Evolutionary conservation across 108 stramenopile species (phyloP).

Genomic region (Seminavis robusta): DNA sequence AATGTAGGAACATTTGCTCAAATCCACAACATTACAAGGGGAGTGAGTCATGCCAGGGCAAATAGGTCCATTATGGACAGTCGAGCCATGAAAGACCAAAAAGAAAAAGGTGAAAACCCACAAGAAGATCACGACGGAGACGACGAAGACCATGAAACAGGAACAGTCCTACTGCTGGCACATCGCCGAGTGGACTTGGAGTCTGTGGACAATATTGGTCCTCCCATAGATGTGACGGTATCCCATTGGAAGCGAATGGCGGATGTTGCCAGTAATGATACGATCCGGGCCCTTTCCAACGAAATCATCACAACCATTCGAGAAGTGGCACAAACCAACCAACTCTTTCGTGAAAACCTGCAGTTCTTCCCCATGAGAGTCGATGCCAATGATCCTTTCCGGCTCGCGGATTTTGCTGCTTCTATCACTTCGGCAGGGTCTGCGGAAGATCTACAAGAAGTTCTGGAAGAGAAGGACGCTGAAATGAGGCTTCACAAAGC

Average conservation of each 20-base stretch:
- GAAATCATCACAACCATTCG: slow-evolving; percentile 93
- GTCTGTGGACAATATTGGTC: slow-evolving; percentile 79
- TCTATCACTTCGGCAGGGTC: slow-evolving; percentile 79
- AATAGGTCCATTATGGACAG: too few relatives aligned
- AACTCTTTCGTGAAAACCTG: slow-evolving; percentile 92
- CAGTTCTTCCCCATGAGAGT: slow-evolving; percentile 81
- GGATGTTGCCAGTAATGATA: slow-evolving; percentile 48
- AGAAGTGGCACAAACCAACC: slow-evolving; percentile 91
- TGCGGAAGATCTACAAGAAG: slow-evolving; percentile 86
- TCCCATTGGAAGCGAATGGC: slow-evolving; percentile 85
- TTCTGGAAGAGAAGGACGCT: slow-evolving; percentile 88
- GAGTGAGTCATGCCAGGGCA: slow-evolving; percentile 16
- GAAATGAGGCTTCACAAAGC: slow-evolving; percentile 89
- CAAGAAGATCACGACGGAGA: slow-evolving; percentile 13
- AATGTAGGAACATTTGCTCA: slow-evolving; percentile 84
- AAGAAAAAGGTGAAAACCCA: slow-evolving; percentile 9
- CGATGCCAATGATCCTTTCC: slow-evolving; percentile 91
- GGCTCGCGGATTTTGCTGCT: slow-evolving; percentile 94
- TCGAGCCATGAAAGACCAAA: too few relatives aligned
- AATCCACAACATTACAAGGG: slow-evolving; percentile 60
- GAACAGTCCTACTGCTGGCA: slow-evolving; percentile 72
- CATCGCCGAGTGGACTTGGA: slow-evolving; percentile 85
- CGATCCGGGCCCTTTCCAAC: slow-evolving; percentile 91
- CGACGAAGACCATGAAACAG: slow-evolving; percentile 26
- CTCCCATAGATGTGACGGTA: slow-evolving; percentile 87